Evolutionary conservation across 768 basidiomycete genomes (phyloP).

Genomic region (Tulasnella sp.): DNA sequence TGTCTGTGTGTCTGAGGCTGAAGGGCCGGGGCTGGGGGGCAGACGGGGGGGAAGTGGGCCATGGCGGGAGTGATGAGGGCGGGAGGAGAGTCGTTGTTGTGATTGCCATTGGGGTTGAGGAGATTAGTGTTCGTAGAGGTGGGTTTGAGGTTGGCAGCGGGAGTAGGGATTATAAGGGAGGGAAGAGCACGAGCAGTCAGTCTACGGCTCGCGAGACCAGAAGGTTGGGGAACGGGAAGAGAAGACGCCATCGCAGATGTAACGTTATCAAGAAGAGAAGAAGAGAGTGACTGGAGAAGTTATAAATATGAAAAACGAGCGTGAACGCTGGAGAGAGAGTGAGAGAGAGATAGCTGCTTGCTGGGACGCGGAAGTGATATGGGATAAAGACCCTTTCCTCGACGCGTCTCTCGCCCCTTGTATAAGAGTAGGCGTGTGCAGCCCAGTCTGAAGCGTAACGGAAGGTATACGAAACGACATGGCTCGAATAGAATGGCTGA

Average conservation of each 20-base stretch:
- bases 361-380: background rate
- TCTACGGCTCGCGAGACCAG: constrained; percentile 10
- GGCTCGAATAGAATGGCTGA: background rate
- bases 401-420: background rate
- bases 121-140: background rate
- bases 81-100: constrained; percentile 14
- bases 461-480: background rate
- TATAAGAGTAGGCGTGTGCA: background rate
- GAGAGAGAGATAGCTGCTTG: background rate
- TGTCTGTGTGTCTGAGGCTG: constrained; percentile 9
- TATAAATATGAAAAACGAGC: background rate
- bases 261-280: constrained; percentile 2
- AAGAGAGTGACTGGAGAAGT: constrained; percentile 8
- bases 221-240: constrained; percentile 13
- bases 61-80: constrained; percentile 16
- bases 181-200: constrained; percentile 18
- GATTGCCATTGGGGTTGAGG: constrained; percentile 6
- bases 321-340: background rate
- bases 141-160: background rate
- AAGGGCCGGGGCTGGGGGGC: constrained; percentile 16
- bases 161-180: background rate
- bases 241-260: constrained; percentile 15
- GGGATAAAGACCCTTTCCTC: background rate
- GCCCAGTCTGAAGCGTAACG: background rate
- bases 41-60: constrained; percentile 18